These are phyloP conservation scores for Pseudocercospora pini-densiflorae DNA, from an alignment of 2,329 filamentous ascomycete genomes.

Conservation along the genomic window DNA sequence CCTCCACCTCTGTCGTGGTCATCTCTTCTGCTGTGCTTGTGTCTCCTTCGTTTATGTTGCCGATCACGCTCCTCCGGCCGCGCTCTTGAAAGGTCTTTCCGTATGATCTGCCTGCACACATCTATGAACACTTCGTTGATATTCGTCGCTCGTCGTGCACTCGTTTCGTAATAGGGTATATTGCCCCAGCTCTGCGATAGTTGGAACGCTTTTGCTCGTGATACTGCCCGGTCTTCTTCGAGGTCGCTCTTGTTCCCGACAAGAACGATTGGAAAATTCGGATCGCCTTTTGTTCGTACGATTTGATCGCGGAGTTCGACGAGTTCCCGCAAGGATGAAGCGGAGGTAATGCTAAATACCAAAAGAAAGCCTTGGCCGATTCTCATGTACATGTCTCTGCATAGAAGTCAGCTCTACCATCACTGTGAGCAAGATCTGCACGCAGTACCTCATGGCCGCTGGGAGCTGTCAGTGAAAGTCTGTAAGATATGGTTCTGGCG, in stretches of 20 bases:
- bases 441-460: conserved; percentile 32
- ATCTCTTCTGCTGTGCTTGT: conserved; percentile 16
- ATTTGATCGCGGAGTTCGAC: conserved; percentile 85
- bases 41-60: conserved; percentile 17
- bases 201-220: conserved; percentile 77
- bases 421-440: neutral
- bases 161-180: conserved; percentile 89
- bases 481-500: neutral
- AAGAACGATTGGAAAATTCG: conserved; percentile 71
- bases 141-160: conserved; percentile 79
- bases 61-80: conserved; percentile 26
- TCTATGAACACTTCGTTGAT: conserved; percentile 81
- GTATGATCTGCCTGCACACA: conserved; percentile 45
- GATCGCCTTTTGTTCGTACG: conserved; percentile 83
- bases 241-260: conserved; percentile 92
- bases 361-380: conserved; percentile 89
- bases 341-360: conserved; percentile 88
- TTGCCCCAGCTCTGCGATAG: conserved; percentile 86
- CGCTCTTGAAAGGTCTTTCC: conserved; percentile 36
- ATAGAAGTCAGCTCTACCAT: neutral
- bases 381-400: conserved; percentile 85
- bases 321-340: conserved; percentile 81
- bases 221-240: conserved; percentile 80
- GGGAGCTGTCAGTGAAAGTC: conserved; percentile 17
- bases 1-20: conserved; percentile 15